Percentiles rank a stretch among this genome's conserved stretches.
Conservation (phyloP, 768 basidiomycete species). For the Ephemerocybe angulata region DNA sequence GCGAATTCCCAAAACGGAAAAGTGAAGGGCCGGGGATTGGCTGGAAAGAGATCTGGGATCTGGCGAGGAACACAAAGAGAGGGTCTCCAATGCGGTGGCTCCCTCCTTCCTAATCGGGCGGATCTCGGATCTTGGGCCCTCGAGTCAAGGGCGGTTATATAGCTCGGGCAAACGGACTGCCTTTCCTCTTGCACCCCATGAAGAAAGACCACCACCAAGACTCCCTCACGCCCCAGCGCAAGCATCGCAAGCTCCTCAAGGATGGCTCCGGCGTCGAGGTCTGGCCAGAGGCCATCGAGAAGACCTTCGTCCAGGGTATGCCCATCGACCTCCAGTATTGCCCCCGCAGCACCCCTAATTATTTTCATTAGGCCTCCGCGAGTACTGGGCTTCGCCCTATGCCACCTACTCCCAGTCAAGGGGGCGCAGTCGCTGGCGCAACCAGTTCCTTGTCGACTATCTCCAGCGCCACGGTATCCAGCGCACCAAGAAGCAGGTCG, state of each 20-base stretch:
- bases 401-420: constrained; percentile 69
- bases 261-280: constrained; percentile 74
- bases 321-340: neutral
- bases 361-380: constrained; percentile 52
- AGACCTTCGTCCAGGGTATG: constrained; percentile 71
- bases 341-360: constrained; percentile 4
- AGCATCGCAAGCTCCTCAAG: constrained; percentile 81
- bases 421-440: constrained; percentile 76
- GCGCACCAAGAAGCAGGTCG: constrained; percentile 83
- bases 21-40: constrained; percentile 13
- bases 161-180: constrained; percentile 20
- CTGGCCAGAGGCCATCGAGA: constrained; percentile 78
- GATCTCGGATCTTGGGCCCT: constrained; percentile 49
- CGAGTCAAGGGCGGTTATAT: constrained; percentile 20
- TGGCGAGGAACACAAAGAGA: constrained; percentile 4
- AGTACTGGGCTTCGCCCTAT: constrained; percentile 80
- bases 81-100: constrained; percentile 48
- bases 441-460: constrained; percentile 83
- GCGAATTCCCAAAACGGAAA: neutral
- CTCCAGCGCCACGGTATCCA: constrained; percentile 65
- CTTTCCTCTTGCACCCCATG: constrained; percentile 22
- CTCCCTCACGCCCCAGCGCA: constrained; percentile 69
- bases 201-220: constrained; percentile 29
- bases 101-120: constrained; percentile 44
- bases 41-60: constrained; percentile 8